These are phyloP conservation scores for Plasmodium gallinaceum DNA, from an alignment of 169 alveolate species.

Conservation along the genomic window DNA sequence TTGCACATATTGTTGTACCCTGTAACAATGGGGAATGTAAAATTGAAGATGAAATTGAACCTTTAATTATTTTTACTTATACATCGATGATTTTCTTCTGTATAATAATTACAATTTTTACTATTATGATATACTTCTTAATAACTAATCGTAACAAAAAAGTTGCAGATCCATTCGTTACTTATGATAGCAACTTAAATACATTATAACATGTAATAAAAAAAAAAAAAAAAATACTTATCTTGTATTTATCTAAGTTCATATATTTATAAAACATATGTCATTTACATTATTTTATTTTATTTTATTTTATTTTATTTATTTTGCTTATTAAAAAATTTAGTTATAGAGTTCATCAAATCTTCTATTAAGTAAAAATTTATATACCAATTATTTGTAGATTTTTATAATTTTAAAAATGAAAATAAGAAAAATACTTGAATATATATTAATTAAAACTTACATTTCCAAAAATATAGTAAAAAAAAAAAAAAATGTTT, in stretches of 20 bases:
- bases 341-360: too few relatives aligned
- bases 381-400: too few relatives aligned
- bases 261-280: background rate
- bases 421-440: background rate
- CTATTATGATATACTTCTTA: slow-evolving; percentile 23
- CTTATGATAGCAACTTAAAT: slow-evolving; percentile 43
- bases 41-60: slow-evolving; percentile 40
- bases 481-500: too few relatives aligned
- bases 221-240: background rate
- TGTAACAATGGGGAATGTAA: slow-evolving; percentile 66
- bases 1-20: slow-evolving; percentile 30
- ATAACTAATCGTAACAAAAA: slow-evolving; percentile 1
- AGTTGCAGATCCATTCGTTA: slow-evolving; percentile 20
- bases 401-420: background rate
- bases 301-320: too few relatives aligned
- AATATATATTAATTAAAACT: background rate
- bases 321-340: too few relatives aligned
- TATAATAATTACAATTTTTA: slow-evolving; percentile 23
- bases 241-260: background rate
- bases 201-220: background rate
- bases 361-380: too few relatives aligned
- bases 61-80: slow-evolving; percentile 41
- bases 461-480: background rate
- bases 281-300: too few relatives aligned
- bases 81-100: slow-evolving; percentile 62